phyloP scores from a whole-genome alignment of 163 green algal species.

The Scenedesmus sp. region DNA sequence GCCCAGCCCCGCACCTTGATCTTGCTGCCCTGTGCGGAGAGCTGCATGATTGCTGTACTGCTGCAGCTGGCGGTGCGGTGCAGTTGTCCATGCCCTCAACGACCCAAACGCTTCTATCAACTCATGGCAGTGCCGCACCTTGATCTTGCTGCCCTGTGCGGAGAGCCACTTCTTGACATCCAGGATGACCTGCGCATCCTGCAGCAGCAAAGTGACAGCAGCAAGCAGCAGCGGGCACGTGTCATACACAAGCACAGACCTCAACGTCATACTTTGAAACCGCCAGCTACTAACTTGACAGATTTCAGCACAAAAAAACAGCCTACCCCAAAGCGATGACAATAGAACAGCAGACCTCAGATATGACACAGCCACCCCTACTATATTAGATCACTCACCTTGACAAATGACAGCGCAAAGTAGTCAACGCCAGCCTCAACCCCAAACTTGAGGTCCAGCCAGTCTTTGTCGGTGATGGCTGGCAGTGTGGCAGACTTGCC shows the following conservation, averaged over 20 bases:
- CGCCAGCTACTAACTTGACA: too few relatives aligned
- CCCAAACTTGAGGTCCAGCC: slow-evolving; percentile 86
- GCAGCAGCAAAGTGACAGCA: neutral
- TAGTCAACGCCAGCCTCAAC: slow-evolving; percentile 72
- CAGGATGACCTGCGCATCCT: slow-evolving; percentile 75
- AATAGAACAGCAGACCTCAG: too few relatives aligned
- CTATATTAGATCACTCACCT: slow-evolving; percentile 20
- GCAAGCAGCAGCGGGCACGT: neutral
- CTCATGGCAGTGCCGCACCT: slow-evolving; percentile 57
- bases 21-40: slow-evolving; percentile 70
- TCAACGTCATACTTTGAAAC: neutral
- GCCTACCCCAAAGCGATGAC: too few relatives aligned
- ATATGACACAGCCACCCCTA: too few relatives aligned
- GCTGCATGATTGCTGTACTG: slow-evolving; percentile 52
- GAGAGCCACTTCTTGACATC: slow-evolving; percentile 87
- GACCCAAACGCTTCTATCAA: too few relatives aligned
- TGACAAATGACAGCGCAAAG: slow-evolving; percentile 65
- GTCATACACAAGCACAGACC: neutral
- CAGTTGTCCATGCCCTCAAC: neutral
- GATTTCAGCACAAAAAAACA: too few relatives aligned
- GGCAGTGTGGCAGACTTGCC: slow-evolving; percentile 91
- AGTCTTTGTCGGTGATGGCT: slow-evolving; percentile 91
- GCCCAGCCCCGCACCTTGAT: slow-evolving; percentile 71
- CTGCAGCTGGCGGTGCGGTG: too few relatives aligned
- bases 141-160: slow-evolving; percentile 75